Evolutionary conservation across 2,329 filamentous ascomycete species (phyloP).

Genomic region (Aspergillus vadensis): DNA sequence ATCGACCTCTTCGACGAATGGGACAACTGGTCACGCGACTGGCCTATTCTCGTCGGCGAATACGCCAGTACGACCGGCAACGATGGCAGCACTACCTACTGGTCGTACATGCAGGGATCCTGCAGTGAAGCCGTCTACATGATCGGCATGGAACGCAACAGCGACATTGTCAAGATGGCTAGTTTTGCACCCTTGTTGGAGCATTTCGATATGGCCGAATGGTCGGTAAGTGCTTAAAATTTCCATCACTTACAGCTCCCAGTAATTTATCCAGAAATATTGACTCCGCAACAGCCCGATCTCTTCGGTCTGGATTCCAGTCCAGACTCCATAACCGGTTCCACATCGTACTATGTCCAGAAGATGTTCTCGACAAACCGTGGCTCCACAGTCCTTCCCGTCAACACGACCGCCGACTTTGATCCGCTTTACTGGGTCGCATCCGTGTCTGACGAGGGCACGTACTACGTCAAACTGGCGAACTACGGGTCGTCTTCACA

Average conservation of each 20-base stretch:
- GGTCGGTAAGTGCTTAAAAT: conserved; percentile 31
- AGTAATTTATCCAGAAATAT: rapidly evolving
- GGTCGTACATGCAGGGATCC: conserved; percentile 47
- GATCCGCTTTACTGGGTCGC: conserved; percentile 41
- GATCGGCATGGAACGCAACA: conserved; percentile 53
- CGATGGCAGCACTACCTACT: conserved; percentile 20
- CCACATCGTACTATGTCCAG: conserved; percentile 41
- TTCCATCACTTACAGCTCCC: background rate
- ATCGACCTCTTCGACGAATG: conserved; percentile 56
- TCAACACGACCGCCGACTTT: conserved; percentile 29
- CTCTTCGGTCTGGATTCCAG: conserved; percentile 20
- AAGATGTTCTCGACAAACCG: conserved; percentile 39
- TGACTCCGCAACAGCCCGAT: background rate
- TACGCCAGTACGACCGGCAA: conserved; percentile 29
- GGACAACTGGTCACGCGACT: conserved; percentile 51
- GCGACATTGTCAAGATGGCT: conserved; percentile 40
- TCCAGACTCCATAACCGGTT: conserved; percentile 31
- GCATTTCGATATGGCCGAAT: conserved; percentile 37
- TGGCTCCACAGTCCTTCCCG: conserved; percentile 33
- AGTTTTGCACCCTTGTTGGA: conserved; percentile 42
- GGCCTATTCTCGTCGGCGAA: conserved; percentile 37
- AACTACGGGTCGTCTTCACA: conserved; percentile 29
- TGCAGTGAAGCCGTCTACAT: conserved; percentile 67
- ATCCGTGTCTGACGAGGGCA: conserved; percentile 21
- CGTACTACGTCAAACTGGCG: conserved; percentile 34